A percentile compares a stretch with the other conserved stretches of the same genome.
Conservation (phyloP, 768 basidiomycete genomes). For the Leccinellum luteum region DNA sequence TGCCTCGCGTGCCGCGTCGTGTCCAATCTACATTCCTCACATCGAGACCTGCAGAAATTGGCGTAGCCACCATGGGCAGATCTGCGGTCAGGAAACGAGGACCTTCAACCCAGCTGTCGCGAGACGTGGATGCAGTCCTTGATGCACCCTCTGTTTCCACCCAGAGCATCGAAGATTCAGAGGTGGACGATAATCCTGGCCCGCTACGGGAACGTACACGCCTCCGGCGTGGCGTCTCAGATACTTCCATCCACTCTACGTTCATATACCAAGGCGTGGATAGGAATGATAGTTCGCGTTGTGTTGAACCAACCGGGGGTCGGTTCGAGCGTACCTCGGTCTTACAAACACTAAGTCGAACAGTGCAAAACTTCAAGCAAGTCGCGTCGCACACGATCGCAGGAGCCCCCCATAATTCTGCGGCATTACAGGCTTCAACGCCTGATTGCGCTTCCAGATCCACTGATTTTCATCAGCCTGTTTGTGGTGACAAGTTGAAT, state of each 20-base stretch:
- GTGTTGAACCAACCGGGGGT: constrained; percentile 13
- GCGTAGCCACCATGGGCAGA: constrained; percentile 18
- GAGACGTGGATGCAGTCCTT: constrained; percentile 76
- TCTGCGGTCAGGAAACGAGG: constrained; percentile 14
- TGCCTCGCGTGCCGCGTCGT: constrained; percentile 43
- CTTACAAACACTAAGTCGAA: constrained; percentile 51
- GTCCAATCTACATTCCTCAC: constrained; percentile 25
- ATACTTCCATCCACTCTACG: constrained; percentile 89
- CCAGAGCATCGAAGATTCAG: constrained; percentile 31
- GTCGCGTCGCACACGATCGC: constrained; percentile 31
- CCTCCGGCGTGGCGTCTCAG: constrained; percentile 78
- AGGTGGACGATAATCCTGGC: constrained; percentile 43
- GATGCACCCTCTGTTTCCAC: constrained; percentile 42
- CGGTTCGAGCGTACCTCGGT: constrained; percentile 48
- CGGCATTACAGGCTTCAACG: constrained; percentile 8
- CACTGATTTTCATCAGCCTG: constrained; percentile 1
- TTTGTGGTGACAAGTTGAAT: constrained; percentile 5
- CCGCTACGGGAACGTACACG: constrained; percentile 67
- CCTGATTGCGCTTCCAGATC: constrained; percentile 5
- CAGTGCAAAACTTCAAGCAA: constrained; percentile 48
- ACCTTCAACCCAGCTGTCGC: constrained; percentile 45
- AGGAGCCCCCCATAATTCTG: constrained; percentile 10
- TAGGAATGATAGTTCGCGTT: background rate
- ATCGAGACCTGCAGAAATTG: constrained; percentile 17
- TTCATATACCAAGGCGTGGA: constrained; percentile 60